These are phyloP conservation scores for Kokia cookei DNA, from an alignment of 441 rosid species.

Conservation along the genomic window DNA sequence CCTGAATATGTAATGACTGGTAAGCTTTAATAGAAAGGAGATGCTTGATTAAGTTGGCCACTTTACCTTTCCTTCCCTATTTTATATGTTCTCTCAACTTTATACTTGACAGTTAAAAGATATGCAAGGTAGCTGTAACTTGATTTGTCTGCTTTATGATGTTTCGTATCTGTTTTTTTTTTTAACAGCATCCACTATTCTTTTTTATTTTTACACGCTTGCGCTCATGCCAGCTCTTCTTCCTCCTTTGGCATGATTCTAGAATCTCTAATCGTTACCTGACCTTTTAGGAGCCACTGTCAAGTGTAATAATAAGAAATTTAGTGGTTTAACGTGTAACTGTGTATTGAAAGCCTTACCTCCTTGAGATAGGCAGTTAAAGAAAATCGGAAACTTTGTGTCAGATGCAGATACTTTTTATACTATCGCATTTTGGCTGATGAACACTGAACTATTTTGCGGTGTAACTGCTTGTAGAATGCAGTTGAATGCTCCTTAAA, in stretches of 20 bases:
- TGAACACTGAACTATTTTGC: neutral
- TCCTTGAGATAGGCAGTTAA: neutral
- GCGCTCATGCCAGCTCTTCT: neutral
- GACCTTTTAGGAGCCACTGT: neutral
- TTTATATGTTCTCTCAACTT: neutral
- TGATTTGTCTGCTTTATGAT: neutral
- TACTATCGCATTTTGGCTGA: neutral
- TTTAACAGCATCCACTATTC: neutral
- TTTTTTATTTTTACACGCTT: neutral
- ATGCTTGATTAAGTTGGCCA: neutral
- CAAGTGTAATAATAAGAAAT: neutral
- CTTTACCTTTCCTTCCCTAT: neutral
- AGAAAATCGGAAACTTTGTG: neutral
- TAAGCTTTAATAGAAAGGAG: constrained; percentile 20
- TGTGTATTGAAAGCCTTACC: neutral
- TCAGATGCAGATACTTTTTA: neutral
- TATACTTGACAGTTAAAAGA: neutral
- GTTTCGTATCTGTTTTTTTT: neutral
- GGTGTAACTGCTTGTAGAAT: neutral
- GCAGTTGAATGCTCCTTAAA: neutral
- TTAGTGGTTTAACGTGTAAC: neutral
- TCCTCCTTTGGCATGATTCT: neutral
- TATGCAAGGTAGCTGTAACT: neutral
- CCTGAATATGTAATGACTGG: constrained; percentile 97
- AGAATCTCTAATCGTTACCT: neutral